These are phyloP conservation scores for Penicillium sp. DNA, from an alignment of 2,329 filamentous ascomycete genomes.

Conservation along the genomic window DNA sequence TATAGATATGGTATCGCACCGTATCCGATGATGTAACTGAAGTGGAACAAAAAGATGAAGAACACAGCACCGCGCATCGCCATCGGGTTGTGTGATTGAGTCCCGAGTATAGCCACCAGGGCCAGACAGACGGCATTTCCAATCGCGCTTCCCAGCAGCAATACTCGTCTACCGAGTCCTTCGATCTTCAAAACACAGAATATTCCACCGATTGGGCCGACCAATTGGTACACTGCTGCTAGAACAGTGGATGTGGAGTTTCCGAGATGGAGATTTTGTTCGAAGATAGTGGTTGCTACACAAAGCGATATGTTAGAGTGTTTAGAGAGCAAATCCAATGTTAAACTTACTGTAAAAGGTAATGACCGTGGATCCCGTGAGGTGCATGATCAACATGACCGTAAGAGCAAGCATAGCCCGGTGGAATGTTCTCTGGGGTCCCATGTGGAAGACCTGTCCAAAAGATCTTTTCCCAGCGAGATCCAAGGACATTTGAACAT, in stretches of 20 bases:
- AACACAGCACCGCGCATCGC: constrained; percentile 22
- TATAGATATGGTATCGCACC: constrained; percentile 28
- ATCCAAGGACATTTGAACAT: constrained; percentile 21
- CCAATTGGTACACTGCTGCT: constrained; percentile 22
- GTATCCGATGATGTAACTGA: constrained; percentile 26
- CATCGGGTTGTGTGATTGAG: constrained; percentile 10
- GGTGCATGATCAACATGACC: constrained; percentile 18
- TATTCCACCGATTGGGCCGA: constrained; percentile 20
- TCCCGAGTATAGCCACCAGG: constrained; percentile 21
- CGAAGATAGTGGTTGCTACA: constrained; percentile 22
- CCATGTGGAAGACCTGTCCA: constrained; percentile 19
- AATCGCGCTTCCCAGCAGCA: constrained; percentile 20
- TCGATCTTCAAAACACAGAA: constrained; percentile 23
- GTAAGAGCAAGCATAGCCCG: constrained; percentile 17
- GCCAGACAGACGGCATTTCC: constrained; percentile 21
- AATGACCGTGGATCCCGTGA: constrained; percentile 24
- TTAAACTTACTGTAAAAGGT: constrained; percentile 23
- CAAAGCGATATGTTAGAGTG: neutral
- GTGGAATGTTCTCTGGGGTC: constrained; percentile 21
- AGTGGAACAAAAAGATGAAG: constrained; percentile 27
- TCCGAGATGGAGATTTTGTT: constrained; percentile 18
- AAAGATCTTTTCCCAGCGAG: constrained; percentile 13
- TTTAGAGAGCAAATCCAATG: neutral
- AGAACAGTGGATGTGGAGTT: constrained; percentile 22
- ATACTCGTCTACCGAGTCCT: constrained; percentile 18